Base-by-base conservation (phyloP, 2,329 filamentous ascomycete genomes). In the Xylaria hypoxylon region DNA sequence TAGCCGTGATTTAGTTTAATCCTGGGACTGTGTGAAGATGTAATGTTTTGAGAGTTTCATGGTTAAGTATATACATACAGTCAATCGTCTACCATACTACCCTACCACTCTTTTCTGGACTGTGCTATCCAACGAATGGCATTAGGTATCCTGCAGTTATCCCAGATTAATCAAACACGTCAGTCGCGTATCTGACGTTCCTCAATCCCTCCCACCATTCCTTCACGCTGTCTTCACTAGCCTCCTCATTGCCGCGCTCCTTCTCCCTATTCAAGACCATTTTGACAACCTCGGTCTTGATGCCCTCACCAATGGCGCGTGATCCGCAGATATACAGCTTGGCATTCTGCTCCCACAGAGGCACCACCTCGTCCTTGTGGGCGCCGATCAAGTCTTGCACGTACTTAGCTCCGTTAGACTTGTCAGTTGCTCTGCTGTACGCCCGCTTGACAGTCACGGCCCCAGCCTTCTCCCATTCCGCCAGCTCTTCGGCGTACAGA, bases 311-410 rank as follows among this genome's bases (percentile, higher is more conserved):
- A 1, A 88, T 79, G 15, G 79, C 79, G 4, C 81, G 79, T 48
- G 86, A 87, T 3, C 90, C 90, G 74, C 90, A 93, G 1, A 92
- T 84, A 72, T 87, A 92, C 0, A 90, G 78, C 72, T 85, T 85
- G 0, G 89, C 83, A 3, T 80, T 83, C 8, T 74, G 68, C 5
- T 76, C 65, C 81, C 82, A 85, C 22, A 83, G 72, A 24, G 75
- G 69, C 15, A 73, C 67, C 2, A 83, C 68, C 44, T 81, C 78
- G 1, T 78, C 73, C 5, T 76, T 70, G 59, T 82, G 77, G 3
- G 73, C 76, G 10, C 71, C 75, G 58, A 86, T 64, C 5, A 80
- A 73, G 51, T 86, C 79, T 75, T 85, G 83, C 13, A 85, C 83
- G 67, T 84, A 83, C 69, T 75, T 77, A 68, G 78, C 86, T 0